Evolutionary conservation across 805 yeast genomes (phyloP), one percentile per base, ranked within the genome.

Genomic region (Nakazawaea laoshanensis): DNA sequence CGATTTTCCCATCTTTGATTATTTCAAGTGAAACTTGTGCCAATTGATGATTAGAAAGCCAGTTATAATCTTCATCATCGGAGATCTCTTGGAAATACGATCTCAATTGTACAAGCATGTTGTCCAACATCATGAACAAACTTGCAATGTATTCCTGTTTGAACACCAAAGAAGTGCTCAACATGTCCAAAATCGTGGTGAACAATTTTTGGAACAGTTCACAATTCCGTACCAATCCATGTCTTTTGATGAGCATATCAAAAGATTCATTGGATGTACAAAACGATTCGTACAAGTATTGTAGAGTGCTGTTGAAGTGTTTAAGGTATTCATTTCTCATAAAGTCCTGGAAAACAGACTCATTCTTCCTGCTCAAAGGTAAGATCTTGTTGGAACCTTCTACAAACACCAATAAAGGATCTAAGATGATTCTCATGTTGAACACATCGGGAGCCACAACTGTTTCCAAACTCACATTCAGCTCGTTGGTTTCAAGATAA

Each of bases 361-460:
- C 40, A 15, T 46, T 38, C 48, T 40, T 15, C 44, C 7, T 44
- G 39, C 5, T 46, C 32, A 1, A 66, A 65, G 8, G 69, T 15
- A 35, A 18, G 37, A 38, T 32, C 23, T 8, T 25, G 12, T 64
- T 57, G 1, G 82, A 59, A 2, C 83, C 76, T 28, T 82, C 77
- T 17, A 75, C 61, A 47, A 84, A 85, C 9, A 75, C 57, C 30
- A 85, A 63, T 24, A 85, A 74, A 24, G 83, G 77, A 37, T 82
- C 95, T 30, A 85, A 54, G 11, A 87, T 68, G 4, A 82, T 67
- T 42, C 88, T 68, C 79, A 88, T 84, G 46, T 87, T 85, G 54
- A 81, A 76, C 11, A 86, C 67, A 46, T 75, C 76, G 2, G 85
- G 75, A 1, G 77, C 74, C 2, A 83, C 81, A 24, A 85, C 54